Base-by-base conservation (phyloP, 345 rosid species). In the Physaria fendleri region DNA sequence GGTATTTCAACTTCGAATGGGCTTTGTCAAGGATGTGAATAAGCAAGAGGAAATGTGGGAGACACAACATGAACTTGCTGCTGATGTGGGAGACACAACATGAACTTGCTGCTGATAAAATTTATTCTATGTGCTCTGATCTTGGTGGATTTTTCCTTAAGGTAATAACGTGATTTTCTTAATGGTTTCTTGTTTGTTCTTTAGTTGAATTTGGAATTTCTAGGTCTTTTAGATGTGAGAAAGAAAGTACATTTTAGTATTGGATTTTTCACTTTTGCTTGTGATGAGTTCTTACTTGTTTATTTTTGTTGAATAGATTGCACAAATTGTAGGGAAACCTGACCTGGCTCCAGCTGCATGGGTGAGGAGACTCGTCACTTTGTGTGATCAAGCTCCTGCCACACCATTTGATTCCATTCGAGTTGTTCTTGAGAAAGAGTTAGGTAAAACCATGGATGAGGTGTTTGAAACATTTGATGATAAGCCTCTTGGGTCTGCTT, bases 121-220 rank as follows among this genome's bases (percentile, higher is more conserved):
- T 93, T 17, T 85, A 88, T 66, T 61, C 75, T 29, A 74, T 87
- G 97, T 93, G 99, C 62, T 64, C 71, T 78, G 85, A 89, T 71
- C 94, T 93, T 52, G 99, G 99, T 45, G 99, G 97, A 1, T 93
- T 89, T 72, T 89, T 93, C 70, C 95, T 93, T 55, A 89, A 93
- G 94, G 96, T 91, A 56, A 39, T 65, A 1, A 34, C 62, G 2
- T 41, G 21, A 13, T 46, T 24, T 3, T n/a, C 16, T 2, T 6
- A 6, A n/a, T n/a, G 27, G 5, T 24, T 48, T 5, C 10, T 34
- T n/a, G 28, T 20, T n/a, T n/a, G n/a, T n/a, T n/a, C n/a, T n/a
- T n/a, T n/a, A n/a, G n/a, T n/a, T n/a, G n/a, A n/a, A n/a, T n/a
- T n/a, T n/a, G n/a, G n/a, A n/a, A n/a, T n/a, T n/a, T n/a, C n/a